Percentiles rank a stretch among this genome's conserved stretches.
phyloP scores from a whole-genome alignment of 768 basidiomycete species.

The Butyriboletus loyo region DNA sequence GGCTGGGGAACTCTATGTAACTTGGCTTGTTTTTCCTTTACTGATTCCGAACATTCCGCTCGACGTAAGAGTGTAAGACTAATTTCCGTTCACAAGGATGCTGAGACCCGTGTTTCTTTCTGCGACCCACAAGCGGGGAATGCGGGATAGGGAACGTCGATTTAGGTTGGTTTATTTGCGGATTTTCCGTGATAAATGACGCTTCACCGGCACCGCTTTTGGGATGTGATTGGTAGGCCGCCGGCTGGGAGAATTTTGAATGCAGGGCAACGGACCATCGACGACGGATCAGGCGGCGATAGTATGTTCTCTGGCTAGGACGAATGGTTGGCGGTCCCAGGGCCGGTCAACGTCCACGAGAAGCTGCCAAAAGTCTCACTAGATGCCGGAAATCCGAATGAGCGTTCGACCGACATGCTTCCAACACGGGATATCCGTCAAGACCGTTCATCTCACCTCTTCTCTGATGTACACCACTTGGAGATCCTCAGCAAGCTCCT shows the following conservation, averaged over 20 bases:
- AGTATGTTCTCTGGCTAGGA: too few relatives aligned
- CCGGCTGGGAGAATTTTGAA: not conserved
- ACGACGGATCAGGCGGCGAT: not conserved
- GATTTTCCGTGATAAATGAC: too few relatives aligned
- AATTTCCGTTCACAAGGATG: too few relatives aligned
- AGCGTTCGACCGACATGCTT: not conserved
- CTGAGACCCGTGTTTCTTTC: too few relatives aligned
- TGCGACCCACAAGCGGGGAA: too few relatives aligned
- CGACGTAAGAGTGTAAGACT: conserved; percentile 7
- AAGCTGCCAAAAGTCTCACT: not conserved
- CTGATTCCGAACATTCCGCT: not conserved
- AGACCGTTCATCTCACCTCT: not conserved
- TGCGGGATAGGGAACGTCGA: too few relatives aligned
- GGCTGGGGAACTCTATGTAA: not conserved
- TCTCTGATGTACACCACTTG: too few relatives aligned
- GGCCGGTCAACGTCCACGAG: too few relatives aligned
- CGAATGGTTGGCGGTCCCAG: too few relatives aligned
- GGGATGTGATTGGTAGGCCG: too few relatives aligned
- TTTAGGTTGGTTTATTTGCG: too few relatives aligned
- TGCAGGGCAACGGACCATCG: not conserved
- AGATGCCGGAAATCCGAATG: not conserved
- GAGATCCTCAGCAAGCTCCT: not conserved
- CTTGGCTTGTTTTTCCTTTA: not conserved
- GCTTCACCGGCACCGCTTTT: too few relatives aligned
- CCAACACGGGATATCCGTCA: not conserved